Base-by-base conservation (phyloP, 768 basidiomycete genomes). In the Rhodotorula toruloides region DNA sequence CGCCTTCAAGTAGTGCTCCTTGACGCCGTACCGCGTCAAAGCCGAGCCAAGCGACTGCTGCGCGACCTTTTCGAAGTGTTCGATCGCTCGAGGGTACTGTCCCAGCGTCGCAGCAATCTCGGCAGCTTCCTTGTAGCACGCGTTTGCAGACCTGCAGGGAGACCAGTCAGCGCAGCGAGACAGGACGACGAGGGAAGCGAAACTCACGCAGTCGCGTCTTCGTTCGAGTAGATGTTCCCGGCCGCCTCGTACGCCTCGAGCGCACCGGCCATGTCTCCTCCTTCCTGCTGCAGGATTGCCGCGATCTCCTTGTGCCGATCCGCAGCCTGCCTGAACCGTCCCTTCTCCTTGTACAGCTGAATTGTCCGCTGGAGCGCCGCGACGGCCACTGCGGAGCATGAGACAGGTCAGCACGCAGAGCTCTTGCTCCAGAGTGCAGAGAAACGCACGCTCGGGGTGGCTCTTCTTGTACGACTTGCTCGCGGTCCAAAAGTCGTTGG, bases 401-500 rank as follows among this genome's bases (percentile, higher is more conserved):
- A 2, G 10, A 6, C 10, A 9, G n/a, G 14, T 37, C 16, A 36
- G 34, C 36, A 22, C 29, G 19, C 5, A 25, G n/a, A 7, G 27
- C 9, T 3, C 10, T 10, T 37, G 44, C 17, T 3, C 27, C 12
- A 42, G 29, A 36, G 27, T 11, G 29, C 34, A 29, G n/a, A 34
- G 42, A 31, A 43, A 78, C 86, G 76, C 76, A 96, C 94, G 81
- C 72, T 91, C 88, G 83, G 81, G 92, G 77, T 83, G 85, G 32
- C 86, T 87, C 78, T 88, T 83, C 81, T 97, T 99, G 82, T 89
- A 99, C 17, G 88, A 86, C 80, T 98, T 98, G 40, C 90, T 87
- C 19, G 96, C 93, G 76, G 94, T 96, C 90, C 94, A 97, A 87
- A 88, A 98, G 14, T 93, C 93, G 76, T 93, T 94, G 29, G 92